phyloP scores from a whole-genome alignment of 805 yeast genomes.

The Kurtzmaniella fragi region DNA sequence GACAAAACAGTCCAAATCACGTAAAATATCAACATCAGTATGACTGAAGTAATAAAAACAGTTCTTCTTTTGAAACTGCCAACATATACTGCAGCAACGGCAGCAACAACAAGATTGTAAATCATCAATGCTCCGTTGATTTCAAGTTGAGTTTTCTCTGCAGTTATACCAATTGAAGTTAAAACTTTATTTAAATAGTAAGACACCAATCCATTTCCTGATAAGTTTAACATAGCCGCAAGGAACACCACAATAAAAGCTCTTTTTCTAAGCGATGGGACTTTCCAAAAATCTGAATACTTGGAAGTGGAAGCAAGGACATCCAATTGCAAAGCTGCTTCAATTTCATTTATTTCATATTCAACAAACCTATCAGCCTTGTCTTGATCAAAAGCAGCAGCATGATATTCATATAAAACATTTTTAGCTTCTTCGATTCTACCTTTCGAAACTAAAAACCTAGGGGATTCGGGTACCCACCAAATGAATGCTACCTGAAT shows the following conservation, averaged over 20 bases:
- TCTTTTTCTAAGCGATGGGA: slow-evolving; percentile 39
- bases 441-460: slow-evolving; percentile 39
- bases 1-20: slow-evolving; percentile 27
- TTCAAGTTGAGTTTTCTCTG: slow-evolving; percentile 38
- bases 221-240: slow-evolving; percentile 38
- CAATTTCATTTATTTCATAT: slow-evolving; percentile 37
- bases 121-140: slow-evolving; percentile 49
- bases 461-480: slow-evolving; percentile 47
- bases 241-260: slow-evolving; percentile 20
- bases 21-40: slow-evolving; percentile 8
- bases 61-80: slow-evolving; percentile 23
- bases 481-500: slow-evolving; percentile 31
- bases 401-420: slow-evolving; percentile 36
- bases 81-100: slow-evolving; percentile 14
- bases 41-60: slow-evolving; percentile 17
- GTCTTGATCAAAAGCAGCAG: slow-evolving; percentile 31
- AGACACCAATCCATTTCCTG: slow-evolving; percentile 50
- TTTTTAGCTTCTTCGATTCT: slow-evolving; percentile 38
- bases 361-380: slow-evolving; percentile 23
- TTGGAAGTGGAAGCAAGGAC: slow-evolving; percentile 11
- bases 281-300: slow-evolving; percentile 34
- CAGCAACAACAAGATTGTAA: slow-evolving; percentile 36
- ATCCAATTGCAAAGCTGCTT: slow-evolving; percentile 19
- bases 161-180: slow-evolving; percentile 48
- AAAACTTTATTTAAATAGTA: slow-evolving; percentile 49